A percentile compares a stretch with the other conserved stretches of the same genome.
Conservation (phyloP, 2,329 filamentous ascomycete genomes). For the Mollisia scopiformis region DNA sequence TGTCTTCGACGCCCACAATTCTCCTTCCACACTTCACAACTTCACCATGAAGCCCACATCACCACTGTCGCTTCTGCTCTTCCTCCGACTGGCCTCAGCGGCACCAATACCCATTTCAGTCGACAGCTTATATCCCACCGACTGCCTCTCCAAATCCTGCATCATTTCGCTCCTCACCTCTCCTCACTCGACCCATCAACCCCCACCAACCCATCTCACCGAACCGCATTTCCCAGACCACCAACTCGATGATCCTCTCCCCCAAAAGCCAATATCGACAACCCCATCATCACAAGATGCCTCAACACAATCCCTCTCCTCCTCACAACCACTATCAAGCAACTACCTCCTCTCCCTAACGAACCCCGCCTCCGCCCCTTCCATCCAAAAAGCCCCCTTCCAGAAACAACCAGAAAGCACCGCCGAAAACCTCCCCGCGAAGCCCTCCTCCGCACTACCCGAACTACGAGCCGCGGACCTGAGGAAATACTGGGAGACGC, state of each 20-base stretch:
- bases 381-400: conserved; percentile 12
- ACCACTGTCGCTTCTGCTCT: conserved; percentile 29
- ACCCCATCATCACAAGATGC: conserved; percentile 22
- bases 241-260: conserved; percentile 18
- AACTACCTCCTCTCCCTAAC: conserved; percentile 30
- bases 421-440: conserved; percentile 17
- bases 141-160: conserved; percentile 13
- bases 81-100: conserved; percentile 26
- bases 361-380: conserved; percentile 5
- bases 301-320: conserved; percentile 28
- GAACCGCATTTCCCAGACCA: conserved; percentile 32
- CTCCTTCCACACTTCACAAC: not conserved
- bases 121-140: conserved; percentile 8
- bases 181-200: conserved; percentile 10
- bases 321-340: conserved; percentile 24
- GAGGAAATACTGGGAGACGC: conserved; percentile 27
- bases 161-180: conserved; percentile 16
- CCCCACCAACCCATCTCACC: conserved; percentile 19
- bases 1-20: not conserved
- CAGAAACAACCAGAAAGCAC: not conserved
- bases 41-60: conserved; percentile 31
- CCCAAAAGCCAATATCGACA: conserved; percentile 31
- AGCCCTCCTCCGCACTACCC: conserved; percentile 29
- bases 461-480: conserved; percentile 27
- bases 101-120: conserved; percentile 16